These are phyloP conservation scores for Claviceps sp. DNA, from an alignment of 2,329 filamentous ascomycete species.

Conservation along the genomic window DNA sequence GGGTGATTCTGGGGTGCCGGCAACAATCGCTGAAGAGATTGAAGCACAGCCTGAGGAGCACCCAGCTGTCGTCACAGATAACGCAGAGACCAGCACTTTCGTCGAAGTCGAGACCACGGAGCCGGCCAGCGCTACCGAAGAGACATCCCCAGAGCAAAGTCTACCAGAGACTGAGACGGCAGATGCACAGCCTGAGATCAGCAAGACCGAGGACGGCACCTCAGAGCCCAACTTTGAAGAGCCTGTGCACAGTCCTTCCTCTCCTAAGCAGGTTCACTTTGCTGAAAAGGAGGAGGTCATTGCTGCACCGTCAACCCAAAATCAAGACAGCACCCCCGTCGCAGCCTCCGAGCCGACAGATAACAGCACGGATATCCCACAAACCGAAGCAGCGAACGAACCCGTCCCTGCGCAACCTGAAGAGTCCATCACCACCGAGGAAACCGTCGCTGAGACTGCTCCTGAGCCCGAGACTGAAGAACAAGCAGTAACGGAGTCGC, in stretches of 20 bases:
- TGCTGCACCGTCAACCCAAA: background rate
- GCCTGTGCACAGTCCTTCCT: background rate
- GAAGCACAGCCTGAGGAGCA: background rate
- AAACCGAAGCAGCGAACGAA: background rate
- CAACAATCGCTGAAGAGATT: background rate
- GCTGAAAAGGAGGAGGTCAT: slow-evolving; percentile 6
- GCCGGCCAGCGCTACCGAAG: background rate
- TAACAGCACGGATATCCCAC: background rate
- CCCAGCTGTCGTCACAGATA: background rate
- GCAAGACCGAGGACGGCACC: background rate
- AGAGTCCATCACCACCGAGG: background rate
- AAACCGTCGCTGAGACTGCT: background rate
- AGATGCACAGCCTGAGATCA: background rate
- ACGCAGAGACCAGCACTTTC: background rate
- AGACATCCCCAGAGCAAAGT: background rate
- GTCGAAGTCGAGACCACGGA: background rate
- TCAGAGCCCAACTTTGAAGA: background rate
- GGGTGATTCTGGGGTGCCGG: background rate
- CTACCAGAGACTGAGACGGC: background rate
- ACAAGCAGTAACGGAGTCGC: background rate
- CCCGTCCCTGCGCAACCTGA: slow-evolving; percentile 1
- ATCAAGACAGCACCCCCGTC: background rate
- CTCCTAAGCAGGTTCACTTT: slow-evolving; percentile 7
- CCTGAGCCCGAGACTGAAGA: background rate
- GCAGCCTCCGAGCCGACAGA: background rate